A percentile compares a stretch with the other conserved stretches of the same genome.
These are phyloP conservation scores for Rubia balearica DNA, from an alignment of 305 asterid genomes.

Conservation along the genomic window DNA sequence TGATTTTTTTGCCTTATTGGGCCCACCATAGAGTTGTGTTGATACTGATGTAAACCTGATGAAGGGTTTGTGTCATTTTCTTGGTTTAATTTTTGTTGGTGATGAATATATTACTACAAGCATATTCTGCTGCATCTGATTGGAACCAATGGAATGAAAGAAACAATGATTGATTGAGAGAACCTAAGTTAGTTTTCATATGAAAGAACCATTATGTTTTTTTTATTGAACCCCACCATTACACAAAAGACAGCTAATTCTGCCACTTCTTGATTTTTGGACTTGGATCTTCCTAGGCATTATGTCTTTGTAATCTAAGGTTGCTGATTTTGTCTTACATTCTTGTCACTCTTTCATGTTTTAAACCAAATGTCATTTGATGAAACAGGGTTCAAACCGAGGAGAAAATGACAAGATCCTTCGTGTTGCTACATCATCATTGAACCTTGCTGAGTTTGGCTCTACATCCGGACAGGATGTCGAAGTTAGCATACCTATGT, in stretches of 20 bases:
- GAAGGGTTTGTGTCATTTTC: slow-evolving; percentile 4
- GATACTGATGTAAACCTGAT: slow-evolving; percentile 16
- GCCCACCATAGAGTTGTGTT: slow-evolving; percentile 19
- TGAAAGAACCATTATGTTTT: not conserved
- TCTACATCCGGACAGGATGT: slow-evolving; percentile 28
- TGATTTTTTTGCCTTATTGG: slow-evolving; percentile 14
- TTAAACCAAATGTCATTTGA: not conserved
- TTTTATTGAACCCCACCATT: not conserved
- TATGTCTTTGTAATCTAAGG: slow-evolving; percentile 12
- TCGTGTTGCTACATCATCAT: slow-evolving; percentile 31
- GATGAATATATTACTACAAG: slow-evolving; percentile 7
- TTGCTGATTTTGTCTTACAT: slow-evolving; percentile 6
- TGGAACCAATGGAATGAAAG: not conserved
- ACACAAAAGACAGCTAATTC: slow-evolving; percentile 5
- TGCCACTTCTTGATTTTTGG: not conserved
- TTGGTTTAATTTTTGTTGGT: not conserved
- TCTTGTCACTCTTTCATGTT: not conserved
- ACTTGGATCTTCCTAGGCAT: slow-evolving; percentile 2
- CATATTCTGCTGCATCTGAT: slow-evolving; percentile 2
- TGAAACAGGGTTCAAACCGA: slow-evolving; percentile 35
- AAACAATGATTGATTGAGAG: slow-evolving; percentile 6
- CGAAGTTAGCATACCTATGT: slow-evolving; percentile 40
- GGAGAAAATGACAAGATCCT: slow-evolving; percentile 34
- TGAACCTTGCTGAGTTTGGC: slow-evolving; percentile 50
- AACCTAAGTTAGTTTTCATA: not conserved